Conservation (phyloP, 176 grass and related monocot species). For the Tillandsia fasciculata region DNA sequence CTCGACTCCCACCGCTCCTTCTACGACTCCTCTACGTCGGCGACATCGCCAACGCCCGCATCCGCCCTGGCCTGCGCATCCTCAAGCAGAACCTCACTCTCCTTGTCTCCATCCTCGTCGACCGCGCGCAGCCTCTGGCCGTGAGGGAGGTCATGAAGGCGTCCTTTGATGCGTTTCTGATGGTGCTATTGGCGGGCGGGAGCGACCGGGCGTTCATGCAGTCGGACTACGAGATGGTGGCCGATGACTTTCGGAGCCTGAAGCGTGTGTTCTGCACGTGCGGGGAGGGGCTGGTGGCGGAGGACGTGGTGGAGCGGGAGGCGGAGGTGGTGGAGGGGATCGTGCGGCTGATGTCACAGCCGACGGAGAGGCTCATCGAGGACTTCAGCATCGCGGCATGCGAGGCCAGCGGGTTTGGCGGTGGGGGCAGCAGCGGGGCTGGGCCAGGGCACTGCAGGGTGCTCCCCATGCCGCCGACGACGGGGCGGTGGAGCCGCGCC, state of each 20-base stretch:
- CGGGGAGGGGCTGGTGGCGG: conserved; percentile 46
- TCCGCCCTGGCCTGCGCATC: conserved; percentile 43
- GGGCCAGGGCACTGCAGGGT: conserved; percentile 2
- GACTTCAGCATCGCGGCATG: conserved; percentile 47
- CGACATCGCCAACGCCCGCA: conserved; percentile 34
- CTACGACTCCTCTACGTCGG: conserved; percentile 49
- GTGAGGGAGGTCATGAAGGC: conserved; percentile 58
- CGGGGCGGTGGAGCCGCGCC: conserved; percentile 50
- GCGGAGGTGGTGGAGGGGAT: conserved; percentile 45
- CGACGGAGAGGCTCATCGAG: conserved; percentile 55
- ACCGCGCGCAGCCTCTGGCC: conserved; percentile 50
- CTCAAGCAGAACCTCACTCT: conserved; percentile 73
- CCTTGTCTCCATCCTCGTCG: conserved; percentile 44
- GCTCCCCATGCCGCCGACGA: conserved; percentile 47
- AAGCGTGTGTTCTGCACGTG: conserved; percentile 69
- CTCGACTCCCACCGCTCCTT: conserved; percentile 49
- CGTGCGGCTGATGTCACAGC: conserved; percentile 46
- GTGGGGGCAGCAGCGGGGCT: background rate
- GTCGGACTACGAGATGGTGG: conserved; percentile 42
- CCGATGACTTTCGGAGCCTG: conserved; percentile 67
- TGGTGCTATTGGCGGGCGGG: conserved; percentile 66
- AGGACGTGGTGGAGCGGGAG: conserved; percentile 48
- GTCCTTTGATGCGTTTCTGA: conserved; percentile 58
- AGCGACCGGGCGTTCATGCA: conserved; percentile 47
- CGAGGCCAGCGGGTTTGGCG: conserved; percentile 38